Conservation (phyloP, 495 filamentous ascomycete species). For the Aspergillus haitiensis region DNA sequence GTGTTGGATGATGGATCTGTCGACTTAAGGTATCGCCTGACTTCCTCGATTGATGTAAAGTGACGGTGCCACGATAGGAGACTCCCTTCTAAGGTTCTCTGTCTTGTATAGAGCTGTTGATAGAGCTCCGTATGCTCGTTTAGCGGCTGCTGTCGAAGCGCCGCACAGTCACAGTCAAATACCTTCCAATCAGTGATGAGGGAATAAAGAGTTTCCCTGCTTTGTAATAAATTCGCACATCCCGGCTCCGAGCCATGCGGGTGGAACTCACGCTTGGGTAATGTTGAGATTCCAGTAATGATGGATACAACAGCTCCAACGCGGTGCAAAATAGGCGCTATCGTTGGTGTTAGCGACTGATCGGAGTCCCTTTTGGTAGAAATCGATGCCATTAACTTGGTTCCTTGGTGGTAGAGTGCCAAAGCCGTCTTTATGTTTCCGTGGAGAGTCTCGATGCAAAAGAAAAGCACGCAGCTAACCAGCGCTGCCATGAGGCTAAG, state of each 20-base stretch:
- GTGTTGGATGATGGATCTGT: background rate
- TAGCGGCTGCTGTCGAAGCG: background rate
- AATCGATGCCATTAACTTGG: conserved; percentile 20
- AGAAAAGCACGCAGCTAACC: conserved; percentile 53
- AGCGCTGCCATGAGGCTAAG: conserved; percentile 41
- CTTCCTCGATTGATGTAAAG: background rate
- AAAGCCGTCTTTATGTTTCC: conserved; percentile 47
- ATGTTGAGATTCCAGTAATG: conserved; percentile 23
- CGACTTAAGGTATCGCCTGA: background rate
- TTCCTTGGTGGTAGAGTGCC: conserved; percentile 42
- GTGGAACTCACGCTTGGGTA: background rate
- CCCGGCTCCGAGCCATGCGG: background rate
- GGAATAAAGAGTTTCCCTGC: conserved; percentile 10
- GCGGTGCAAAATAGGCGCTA: conserved; percentile 30
- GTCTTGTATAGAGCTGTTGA: background rate
- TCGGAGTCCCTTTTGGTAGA: conserved; percentile 8
- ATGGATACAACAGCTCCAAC: conserved; percentile 25
- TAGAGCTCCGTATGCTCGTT: too few relatives aligned
- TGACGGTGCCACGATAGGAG: background rate
- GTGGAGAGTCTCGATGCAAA: conserved; percentile 55
- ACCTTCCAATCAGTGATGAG: conserved; percentile 15
- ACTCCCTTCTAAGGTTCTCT: background rate
- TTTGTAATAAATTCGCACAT: conserved; percentile 20
- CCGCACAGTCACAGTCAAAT: conserved; percentile 4
- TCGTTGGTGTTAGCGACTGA: conserved; percentile 20